phyloP scores from a whole-genome alignment of 202 grass and related monocot species.

The Saccharum hybrid region DNA sequence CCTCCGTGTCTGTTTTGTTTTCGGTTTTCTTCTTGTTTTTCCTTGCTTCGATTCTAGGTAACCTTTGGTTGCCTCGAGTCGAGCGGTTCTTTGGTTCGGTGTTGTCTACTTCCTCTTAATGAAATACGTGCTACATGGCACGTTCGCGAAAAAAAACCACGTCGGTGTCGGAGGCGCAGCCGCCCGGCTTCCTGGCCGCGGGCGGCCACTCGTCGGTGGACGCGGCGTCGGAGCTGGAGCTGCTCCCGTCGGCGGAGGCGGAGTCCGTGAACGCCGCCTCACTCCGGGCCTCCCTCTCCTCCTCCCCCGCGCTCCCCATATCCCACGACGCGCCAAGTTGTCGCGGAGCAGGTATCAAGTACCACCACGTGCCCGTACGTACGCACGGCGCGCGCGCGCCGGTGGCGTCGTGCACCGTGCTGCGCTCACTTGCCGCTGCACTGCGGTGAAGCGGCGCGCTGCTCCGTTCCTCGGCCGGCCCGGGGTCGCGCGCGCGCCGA shows the following conservation, averaged over 20 bases:
- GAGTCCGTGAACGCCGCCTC: slow-evolving; percentile 62
- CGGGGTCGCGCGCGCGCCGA: slow-evolving; percentile 18
- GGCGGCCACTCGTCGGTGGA: slow-evolving; percentile 50
- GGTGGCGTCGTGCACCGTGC: too few relatives aligned
- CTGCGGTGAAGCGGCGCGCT: background rate
- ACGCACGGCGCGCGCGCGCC: too few relatives aligned
- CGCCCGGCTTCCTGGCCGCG: slow-evolving; percentile 18
- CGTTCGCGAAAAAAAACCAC: too few relatives aligned
- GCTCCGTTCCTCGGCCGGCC: slow-evolving; percentile 42
- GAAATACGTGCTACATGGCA: too few relatives aligned
- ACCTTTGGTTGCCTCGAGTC: too few relatives aligned
- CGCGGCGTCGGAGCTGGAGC: slow-evolving; percentile 66
- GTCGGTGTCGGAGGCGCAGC: slow-evolving; percentile 42
- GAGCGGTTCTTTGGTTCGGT: too few relatives aligned
- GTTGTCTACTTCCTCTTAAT: too few relatives aligned
- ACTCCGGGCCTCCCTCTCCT: slow-evolving; percentile 32
- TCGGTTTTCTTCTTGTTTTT: too few relatives aligned
- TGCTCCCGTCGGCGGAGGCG: slow-evolving; percentile 54
- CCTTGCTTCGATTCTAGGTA: too few relatives aligned
- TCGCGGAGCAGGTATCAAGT: background rate
- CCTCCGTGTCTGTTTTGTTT: too few relatives aligned
- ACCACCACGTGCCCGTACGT: too few relatives aligned
- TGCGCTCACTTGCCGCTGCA: background rate
- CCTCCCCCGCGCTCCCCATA: slow-evolving; percentile 50
- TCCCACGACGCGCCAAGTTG: background rate